Evolutionary conservation across 352 stramenopile species (phyloP).

Genomic region (Phytophthora fragariaefolia): DNA sequence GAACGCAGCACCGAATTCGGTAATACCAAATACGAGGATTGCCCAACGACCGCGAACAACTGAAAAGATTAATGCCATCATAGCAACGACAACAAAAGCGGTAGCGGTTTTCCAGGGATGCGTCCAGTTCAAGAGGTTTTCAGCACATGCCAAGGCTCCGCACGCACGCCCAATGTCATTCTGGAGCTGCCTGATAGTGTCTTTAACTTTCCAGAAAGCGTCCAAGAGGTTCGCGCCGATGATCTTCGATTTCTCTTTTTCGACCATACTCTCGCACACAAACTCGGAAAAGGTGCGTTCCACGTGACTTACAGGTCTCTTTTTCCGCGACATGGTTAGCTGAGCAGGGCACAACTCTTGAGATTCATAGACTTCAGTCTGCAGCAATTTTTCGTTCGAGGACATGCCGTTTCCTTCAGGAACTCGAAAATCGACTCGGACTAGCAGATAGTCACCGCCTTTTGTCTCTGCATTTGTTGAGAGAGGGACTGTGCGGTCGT

Average conservation of each 20-base stretch:
- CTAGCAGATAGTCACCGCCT: slow-evolving; percentile 51
- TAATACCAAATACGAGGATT: slow-evolving; percentile 74
- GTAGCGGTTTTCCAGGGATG: slow-evolving; percentile 87
- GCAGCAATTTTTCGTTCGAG: slow-evolving; percentile 24
- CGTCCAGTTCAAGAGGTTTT: slow-evolving; percentile 91
- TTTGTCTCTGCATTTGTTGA: slow-evolving; percentile 21
- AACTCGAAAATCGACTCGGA: slow-evolving; percentile 59
- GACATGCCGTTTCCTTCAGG: slow-evolving; percentile 31
- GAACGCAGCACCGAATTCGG: slow-evolving; percentile 81
- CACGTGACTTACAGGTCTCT: slow-evolving; percentile 34
- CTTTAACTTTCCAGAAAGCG: slow-evolving; percentile 86
- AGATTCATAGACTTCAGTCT: slow-evolving; percentile 16
- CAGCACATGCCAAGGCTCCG: slow-evolving; percentile 69
- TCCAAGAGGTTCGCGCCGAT: slow-evolving; percentile 79
- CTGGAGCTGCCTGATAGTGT: slow-evolving; percentile 79
- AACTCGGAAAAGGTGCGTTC: slow-evolving; percentile 75
- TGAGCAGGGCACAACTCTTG: slow-evolving; percentile 17
- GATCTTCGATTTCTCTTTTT: slow-evolving; percentile 73
- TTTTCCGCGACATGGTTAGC: slow-evolving; percentile 24
- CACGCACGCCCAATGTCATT: slow-evolving; percentile 76
- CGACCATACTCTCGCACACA: slow-evolving; percentile 68
- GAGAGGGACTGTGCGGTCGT: slow-evolving; percentile 1
- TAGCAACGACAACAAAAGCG: slow-evolving; percentile 57
- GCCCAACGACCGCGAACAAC: slow-evolving; percentile 77
- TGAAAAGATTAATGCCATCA: slow-evolving; percentile 64